phyloP scores from a whole-genome alignment of 1,284 basidiomycete genomes.

The Trametes hirsuta region DNA sequence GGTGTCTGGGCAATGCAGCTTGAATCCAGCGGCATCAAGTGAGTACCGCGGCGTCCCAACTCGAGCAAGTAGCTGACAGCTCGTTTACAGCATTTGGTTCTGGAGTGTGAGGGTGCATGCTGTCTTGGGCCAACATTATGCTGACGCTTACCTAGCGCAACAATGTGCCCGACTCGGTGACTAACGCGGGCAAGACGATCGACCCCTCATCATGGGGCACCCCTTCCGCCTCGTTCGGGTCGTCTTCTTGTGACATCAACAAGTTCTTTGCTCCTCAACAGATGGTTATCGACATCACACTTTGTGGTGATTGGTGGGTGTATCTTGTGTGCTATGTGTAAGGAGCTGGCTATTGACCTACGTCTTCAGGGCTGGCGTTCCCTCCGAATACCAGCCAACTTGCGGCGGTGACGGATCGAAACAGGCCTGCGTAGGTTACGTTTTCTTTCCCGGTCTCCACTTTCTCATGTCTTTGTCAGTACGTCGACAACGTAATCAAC shows the following conservation, averaged over 20 bases:
- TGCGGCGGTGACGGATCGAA: constrained; percentile 39
- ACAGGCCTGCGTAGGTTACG: constrained; percentile 25
- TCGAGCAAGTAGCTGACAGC: neutral
- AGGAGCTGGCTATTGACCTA: neutral
- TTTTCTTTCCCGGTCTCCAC: neutral
- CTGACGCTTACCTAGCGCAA: constrained; percentile 39
- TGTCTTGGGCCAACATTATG: neutral
- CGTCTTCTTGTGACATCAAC: constrained; percentile 47
- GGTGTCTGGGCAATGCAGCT: constrained; percentile 69
- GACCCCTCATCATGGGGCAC: constrained; percentile 59
- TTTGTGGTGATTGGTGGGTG: constrained; percentile 56
- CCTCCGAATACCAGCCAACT: constrained; percentile 41
- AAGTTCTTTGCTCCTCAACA: constrained; percentile 57
- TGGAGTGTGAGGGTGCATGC: constrained; percentile 49
- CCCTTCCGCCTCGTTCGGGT: constrained; percentile 58
- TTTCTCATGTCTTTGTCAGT: constrained; percentile 31
- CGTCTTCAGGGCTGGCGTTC: constrained; percentile 47
- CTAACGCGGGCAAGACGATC: constrained; percentile 38
- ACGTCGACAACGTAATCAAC: constrained; percentile 58
- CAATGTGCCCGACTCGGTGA: constrained; percentile 36
- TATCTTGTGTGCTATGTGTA: neutral
- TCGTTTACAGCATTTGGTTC: constrained; percentile 61
- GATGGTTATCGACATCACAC: constrained; percentile 56
- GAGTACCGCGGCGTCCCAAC: constrained; percentile 16
- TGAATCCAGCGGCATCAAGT: constrained; percentile 49